Evolutionary conservation across 73 alveolate species (phyloP).

Genomic region (Blepharisma japonicum): DNA sequence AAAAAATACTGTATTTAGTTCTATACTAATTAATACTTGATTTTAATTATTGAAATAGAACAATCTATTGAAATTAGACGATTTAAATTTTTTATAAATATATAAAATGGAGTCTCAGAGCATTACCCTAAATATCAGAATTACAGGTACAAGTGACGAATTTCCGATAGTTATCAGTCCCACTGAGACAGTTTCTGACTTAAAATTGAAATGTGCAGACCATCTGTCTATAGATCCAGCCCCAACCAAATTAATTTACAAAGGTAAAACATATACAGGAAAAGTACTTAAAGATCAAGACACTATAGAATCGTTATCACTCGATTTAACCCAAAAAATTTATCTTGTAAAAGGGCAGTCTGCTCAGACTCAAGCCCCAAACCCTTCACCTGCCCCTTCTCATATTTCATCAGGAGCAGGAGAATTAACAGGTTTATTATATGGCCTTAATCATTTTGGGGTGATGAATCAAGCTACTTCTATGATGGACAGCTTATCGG

Average conservation of each 20-base stretch:
- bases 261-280: conserved; percentile 60
- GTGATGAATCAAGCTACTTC: conserved; percentile 41
- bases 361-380: conserved; percentile 31
- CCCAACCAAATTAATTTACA: conserved; percentile 29
- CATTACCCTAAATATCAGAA: not conserved
- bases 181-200: not conserved
- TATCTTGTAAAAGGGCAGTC: conserved; percentile 50
- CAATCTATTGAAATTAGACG: too few species aligned
- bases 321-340: conserved; percentile 51
- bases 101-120: conserved; percentile 23
- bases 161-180: not conserved
- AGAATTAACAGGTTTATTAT: conserved; percentile 30
- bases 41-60: too few species aligned
- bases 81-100: too few species aligned
- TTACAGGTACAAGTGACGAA: conserved; percentile 19
- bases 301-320: conserved; percentile 37
- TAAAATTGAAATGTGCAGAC: conserved; percentile 1
- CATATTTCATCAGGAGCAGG: conserved; percentile 37
- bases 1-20: too few species aligned
- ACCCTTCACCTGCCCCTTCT: conserved; percentile 26
- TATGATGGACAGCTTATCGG: conserved; percentile 39
- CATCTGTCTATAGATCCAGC: not conserved
- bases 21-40: too few species aligned
- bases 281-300: conserved; percentile 55
- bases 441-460: conserved; percentile 34